Evolutionary conservation across 305 asterid genomes (phyloP).

Genomic region (Ilex paraguariensis): DNA sequence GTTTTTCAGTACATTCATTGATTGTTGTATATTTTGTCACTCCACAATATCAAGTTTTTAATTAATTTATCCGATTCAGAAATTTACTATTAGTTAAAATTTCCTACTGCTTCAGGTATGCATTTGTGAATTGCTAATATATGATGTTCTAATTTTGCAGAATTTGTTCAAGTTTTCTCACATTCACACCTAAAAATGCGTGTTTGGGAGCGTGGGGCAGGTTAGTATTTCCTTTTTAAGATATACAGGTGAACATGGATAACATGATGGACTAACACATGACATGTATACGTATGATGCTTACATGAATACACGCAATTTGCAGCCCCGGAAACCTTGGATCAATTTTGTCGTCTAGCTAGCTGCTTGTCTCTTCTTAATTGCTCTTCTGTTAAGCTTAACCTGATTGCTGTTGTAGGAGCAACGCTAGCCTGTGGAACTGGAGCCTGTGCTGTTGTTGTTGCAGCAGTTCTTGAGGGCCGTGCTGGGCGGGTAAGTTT

Average conservation of each 20-base stretch:
- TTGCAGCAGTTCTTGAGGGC: constrained; percentile 89
- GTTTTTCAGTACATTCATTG: too few relatives aligned
- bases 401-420: constrained; percentile 40
- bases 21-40: too few relatives aligned
- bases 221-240: constrained; percentile 21
- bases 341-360: constrained; percentile 2
- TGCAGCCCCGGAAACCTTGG: not conserved
- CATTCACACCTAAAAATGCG: constrained; percentile 91
- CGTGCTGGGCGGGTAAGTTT: constrained; percentile 68
- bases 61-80: too few relatives aligned
- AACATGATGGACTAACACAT: too few relatives aligned
- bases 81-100: too few relatives aligned
- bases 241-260: too few relatives aligned
- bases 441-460: constrained; percentile 93
- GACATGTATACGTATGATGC: not conserved
- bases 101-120: too few relatives aligned
- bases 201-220: constrained; percentile 99
- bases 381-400: constrained; percentile 4
- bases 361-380: not conserved
- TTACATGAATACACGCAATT: not conserved
- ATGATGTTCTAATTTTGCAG: constrained; percentile 32
- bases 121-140: too few relatives aligned
- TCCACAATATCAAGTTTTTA: too few relatives aligned
- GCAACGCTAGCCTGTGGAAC: constrained; percentile 98
- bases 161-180: constrained; percentile 85